Percentiles rank a stretch among this genome's conserved stretches.
These are phyloP conservation scores for Ceratobasidium sp. DNA, from an alignment of 1,284 basidiomycete species.

Conservation along the genomic window DNA sequence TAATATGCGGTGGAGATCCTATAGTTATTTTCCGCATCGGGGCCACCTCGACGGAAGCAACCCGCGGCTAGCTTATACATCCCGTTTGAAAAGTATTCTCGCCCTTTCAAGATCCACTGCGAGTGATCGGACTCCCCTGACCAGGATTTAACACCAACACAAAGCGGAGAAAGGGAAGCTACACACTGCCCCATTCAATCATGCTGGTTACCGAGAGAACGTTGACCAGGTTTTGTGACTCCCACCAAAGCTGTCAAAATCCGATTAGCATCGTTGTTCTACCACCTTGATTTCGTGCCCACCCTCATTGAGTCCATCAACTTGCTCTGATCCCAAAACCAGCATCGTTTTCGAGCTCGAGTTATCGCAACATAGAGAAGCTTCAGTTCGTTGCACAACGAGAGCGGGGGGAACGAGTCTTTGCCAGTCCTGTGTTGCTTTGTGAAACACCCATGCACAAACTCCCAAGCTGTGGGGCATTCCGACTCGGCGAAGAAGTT, in stretches of 20 bases:
- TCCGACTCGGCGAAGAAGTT: conserved; percentile 73
- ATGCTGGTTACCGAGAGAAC: background rate
- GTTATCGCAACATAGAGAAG: too few species aligned
- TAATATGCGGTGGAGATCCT: conserved; percentile 1
- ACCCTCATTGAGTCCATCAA: conserved; percentile 19
- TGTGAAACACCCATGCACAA: conserved; percentile 53
- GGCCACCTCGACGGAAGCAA: background rate
- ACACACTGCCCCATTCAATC: background rate
- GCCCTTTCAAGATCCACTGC: conserved; percentile 11
- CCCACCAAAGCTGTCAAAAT: background rate
- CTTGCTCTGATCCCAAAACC: conserved; percentile 34
- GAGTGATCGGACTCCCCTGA: background rate
- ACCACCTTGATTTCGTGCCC: background rate
- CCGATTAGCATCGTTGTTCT: background rate
- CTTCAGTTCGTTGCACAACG: conserved; percentile 59
- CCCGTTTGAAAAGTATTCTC: conserved; percentile 10
- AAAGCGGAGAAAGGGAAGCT: background rate
- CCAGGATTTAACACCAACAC: background rate
- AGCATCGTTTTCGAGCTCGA: conserved; percentile 38
- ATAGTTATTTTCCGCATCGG: background rate
- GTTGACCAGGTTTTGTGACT: background rate
- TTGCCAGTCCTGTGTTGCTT: background rate
- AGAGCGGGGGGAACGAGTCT: background rate
- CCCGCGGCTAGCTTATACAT: conserved; percentile 1
- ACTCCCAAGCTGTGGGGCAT: conserved; percentile 62